Evolutionary conservation across 768 basidiomycete genomes (phyloP).

Genomic region (Tricholoma terreum): DNA sequence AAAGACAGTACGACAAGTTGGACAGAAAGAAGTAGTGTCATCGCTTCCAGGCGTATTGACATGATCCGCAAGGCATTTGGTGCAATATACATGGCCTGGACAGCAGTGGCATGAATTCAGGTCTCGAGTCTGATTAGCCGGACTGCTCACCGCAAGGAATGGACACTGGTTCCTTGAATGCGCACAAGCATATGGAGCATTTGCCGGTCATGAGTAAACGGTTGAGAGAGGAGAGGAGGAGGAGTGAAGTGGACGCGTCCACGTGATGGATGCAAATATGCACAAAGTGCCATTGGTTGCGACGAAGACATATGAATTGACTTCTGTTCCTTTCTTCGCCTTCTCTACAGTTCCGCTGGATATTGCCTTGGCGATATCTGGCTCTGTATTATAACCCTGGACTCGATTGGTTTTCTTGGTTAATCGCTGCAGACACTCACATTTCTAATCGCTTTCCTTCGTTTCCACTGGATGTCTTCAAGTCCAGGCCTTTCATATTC

Average conservation of each 20-base stretch:
- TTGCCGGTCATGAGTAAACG: conserved; percentile 23
- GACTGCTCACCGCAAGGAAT: conserved; percentile 57
- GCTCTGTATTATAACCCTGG: conserved; percentile 8
- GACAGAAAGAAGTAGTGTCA: conserved; percentile 46
- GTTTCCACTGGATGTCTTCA: conserved; percentile 31
- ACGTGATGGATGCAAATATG: not conserved
- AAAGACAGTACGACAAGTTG: conserved; percentile 56
- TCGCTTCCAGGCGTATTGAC: conserved; percentile 34
- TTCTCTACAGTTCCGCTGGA: not conserved
- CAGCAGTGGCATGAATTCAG: not conserved
- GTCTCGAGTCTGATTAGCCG: not conserved
- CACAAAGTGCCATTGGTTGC: not conserved
- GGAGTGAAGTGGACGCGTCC: not conserved
- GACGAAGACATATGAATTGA: not conserved
- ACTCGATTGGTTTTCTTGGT: conserved; percentile 2
- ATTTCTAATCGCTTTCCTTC: conserved; percentile 6
- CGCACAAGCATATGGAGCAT: conserved; percentile 58
- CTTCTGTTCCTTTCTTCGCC: no score
- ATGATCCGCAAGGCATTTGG: conserved; percentile 47
- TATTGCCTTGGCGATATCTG: not conserved
- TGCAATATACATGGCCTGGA: conserved; percentile 64
- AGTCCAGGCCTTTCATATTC: conserved; percentile 21
- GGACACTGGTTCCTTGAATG: conserved; percentile 51
- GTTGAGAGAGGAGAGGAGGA: not conserved
- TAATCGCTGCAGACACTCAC: conserved; percentile 9